Conservation (phyloP, 495 filamentous ascomycete genomes). For the Penicillium alfredii region DNA sequence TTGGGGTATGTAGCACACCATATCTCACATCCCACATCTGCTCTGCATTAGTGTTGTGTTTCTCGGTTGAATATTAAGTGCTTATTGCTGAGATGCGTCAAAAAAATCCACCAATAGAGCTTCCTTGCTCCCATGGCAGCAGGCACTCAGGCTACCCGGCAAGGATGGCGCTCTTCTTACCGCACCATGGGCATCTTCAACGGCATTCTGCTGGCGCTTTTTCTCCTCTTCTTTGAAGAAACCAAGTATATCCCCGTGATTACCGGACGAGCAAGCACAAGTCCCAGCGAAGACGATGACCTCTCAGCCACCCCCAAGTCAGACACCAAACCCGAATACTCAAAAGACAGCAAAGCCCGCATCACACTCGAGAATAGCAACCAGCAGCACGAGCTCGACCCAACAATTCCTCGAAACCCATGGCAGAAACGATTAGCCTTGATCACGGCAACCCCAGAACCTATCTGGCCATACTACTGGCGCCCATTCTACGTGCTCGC, state of each 20-base stretch:
- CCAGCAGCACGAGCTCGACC: conserved; percentile 20
- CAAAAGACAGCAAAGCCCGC: conserved; percentile 3
- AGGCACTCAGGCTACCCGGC: conserved; percentile 24
- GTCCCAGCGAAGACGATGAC: conserved; percentile 1
- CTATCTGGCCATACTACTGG: conserved; percentile 31
- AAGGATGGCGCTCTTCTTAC: conserved; percentile 31
- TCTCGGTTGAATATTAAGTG: background rate
- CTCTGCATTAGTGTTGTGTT: too few relatives aligned
- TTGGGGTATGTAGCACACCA: conserved; percentile 31
- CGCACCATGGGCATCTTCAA: conserved; percentile 26
- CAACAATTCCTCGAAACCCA: conserved; percentile 17
- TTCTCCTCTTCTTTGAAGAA: conserved; percentile 29
- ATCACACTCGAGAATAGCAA: conserved; percentile 6
- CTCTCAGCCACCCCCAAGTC: conserved; percentile 1
- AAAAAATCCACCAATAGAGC: conserved; percentile 14
- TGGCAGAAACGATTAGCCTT: conserved; percentile 25
- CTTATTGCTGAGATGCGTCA: conserved; percentile 3
- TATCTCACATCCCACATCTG: too few relatives aligned
- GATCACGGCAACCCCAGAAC: conserved; percentile 21
- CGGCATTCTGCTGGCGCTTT: conserved; percentile 21
- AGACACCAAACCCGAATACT: background rate
- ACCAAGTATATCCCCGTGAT: conserved; percentile 28
- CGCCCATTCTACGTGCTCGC: conserved; percentile 27
- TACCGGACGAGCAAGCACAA: conserved; percentile 5
- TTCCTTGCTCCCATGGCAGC: conserved; percentile 33